These are phyloP conservation scores for Nicotiana attenuata DNA, from an alignment of 257 asterid genomes.

Conservation along the genomic window DNA sequence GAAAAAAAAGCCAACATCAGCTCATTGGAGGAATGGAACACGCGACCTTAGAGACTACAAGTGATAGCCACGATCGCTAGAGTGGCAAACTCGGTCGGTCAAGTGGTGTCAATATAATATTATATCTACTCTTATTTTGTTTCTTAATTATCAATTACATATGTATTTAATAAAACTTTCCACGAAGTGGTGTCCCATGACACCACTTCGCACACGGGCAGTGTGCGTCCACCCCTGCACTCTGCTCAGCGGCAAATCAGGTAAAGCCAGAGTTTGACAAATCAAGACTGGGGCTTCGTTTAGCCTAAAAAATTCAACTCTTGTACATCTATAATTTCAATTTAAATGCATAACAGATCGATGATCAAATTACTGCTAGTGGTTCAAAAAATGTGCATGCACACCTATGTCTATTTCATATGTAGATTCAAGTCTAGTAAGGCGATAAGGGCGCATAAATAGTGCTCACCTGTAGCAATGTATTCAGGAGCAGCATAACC, in stretches of 20 bases:
- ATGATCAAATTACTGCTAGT: neutral
- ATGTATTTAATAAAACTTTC: too few species aligned
- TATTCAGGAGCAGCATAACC: slow-evolving; percentile 60
- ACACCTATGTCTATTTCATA: neutral
- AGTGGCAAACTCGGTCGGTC: too few species aligned
- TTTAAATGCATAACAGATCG: neutral
- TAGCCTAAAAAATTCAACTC: neutral
- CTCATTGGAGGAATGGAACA: too few species aligned
- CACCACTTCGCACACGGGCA: too few species aligned
- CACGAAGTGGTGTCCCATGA: too few species aligned
- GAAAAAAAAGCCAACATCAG: too few species aligned
- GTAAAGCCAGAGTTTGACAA: neutral
- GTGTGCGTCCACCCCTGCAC: neutral
- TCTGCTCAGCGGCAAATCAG: neutral
- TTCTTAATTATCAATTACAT: too few species aligned
- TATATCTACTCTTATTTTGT: too few species aligned
- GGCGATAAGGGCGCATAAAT: neutral
- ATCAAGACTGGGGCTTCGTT: too few species aligned
- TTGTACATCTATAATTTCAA: neutral
- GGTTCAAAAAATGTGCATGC: neutral
- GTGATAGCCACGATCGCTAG: too few species aligned
- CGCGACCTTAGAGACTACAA: too few species aligned
- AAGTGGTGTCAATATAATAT: too few species aligned
- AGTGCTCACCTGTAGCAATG: slow-evolving; percentile 37
- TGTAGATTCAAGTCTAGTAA: neutral